Conservation (phyloP, 108 stramenopile genomes). For the Nitzschia putrida region DNA sequence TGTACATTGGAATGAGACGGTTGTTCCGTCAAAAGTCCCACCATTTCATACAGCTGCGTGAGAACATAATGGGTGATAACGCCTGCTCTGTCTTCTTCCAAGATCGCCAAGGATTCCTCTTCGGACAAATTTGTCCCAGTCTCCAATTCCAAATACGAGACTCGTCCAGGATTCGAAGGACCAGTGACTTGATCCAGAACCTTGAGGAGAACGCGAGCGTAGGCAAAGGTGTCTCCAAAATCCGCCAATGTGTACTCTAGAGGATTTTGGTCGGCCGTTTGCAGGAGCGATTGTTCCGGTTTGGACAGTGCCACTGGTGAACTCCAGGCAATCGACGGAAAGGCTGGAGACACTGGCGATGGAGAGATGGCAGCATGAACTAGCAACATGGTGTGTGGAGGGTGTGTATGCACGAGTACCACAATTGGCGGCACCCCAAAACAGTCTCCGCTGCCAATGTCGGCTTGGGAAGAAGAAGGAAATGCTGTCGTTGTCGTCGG, state of each 20-base stretch:
- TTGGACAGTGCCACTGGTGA: constrained; percentile 34
- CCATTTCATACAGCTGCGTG: constrained; percentile 64
- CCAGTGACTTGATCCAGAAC: constrained; percentile 49
- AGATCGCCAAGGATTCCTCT: constrained; percentile 53
- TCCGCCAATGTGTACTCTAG: constrained; percentile 72
- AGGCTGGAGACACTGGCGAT: constrained; percentile 60
- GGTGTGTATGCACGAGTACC: not conserved
- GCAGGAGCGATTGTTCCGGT: constrained; percentile 57
- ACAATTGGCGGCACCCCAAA: too few species aligned
- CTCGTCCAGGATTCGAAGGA: constrained; percentile 32
- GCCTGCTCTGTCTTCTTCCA: constrained; percentile 60
- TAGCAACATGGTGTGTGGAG: not conserved
- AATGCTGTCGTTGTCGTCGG: too few species aligned
- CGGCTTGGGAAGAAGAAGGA: too few species aligned
- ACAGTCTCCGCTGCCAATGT: too few species aligned
- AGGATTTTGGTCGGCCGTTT: constrained; percentile 69
- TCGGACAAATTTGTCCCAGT: constrained; percentile 18
- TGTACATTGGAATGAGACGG: constrained; percentile 4
- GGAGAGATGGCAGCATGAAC: constrained; percentile 40
- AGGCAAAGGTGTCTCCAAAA: constrained; percentile 54
- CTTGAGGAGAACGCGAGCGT: constrained; percentile 64
- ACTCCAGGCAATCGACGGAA: constrained; percentile 61
- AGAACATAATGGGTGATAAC: constrained; percentile 74
- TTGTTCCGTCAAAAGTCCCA: constrained; percentile 46
- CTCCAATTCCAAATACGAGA: constrained; percentile 40